Base-by-base conservation (phyloP, 1,284 basidiomycete species). In the Naganishia albida region DNA sequence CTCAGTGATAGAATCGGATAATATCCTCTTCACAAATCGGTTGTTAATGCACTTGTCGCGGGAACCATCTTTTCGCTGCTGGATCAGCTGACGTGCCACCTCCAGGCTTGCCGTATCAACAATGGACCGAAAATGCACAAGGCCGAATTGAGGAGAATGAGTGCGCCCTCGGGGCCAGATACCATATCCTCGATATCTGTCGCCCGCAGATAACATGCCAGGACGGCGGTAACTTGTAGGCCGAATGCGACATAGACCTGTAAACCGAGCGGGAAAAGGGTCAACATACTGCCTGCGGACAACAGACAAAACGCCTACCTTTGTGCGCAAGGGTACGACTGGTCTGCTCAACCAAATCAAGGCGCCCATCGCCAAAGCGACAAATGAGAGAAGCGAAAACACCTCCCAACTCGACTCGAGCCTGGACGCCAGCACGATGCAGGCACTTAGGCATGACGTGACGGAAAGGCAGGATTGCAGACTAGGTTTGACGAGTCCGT, bases 401-500 rank as follows among this genome's bases (percentile, higher is more conserved):
- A 97, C 94, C 46, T 91, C 87, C 43, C 88, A 78, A 74, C 94
- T 90, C 67, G 88, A 87, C 26, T 85, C 81, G 39, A 99, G 82
- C 64, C 96, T 87, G 28, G 93, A 97, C 30, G 93, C 93, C 62
- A 99, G 83, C 40, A 99, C 94, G 49, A 97, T 91, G 16, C 90
- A 92, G 6, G 92, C 91, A 40, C 90, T 94, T 64, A 98, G 88
- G 38, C 92, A 93, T 25, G 94, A 94, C 70, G 97, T 98, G 81
- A 95, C 89, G 38, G 93, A 94, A 46, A 99, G 78, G 26, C 95
- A 90, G 26, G 91, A 92, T 16, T 90, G 88, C 54, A 95, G 81
- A 72, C 91, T 94, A 66, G 7, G 18, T 12, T 55, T 12, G n/a
- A 49, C 28, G 18, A 25, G n/a, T n/a, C n/a, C n/a, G 10, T 34